phyloP scores from a whole-genome alignment of 2,329 filamentous ascomycete genomes.

The Aspergillus amoenus region DNA sequence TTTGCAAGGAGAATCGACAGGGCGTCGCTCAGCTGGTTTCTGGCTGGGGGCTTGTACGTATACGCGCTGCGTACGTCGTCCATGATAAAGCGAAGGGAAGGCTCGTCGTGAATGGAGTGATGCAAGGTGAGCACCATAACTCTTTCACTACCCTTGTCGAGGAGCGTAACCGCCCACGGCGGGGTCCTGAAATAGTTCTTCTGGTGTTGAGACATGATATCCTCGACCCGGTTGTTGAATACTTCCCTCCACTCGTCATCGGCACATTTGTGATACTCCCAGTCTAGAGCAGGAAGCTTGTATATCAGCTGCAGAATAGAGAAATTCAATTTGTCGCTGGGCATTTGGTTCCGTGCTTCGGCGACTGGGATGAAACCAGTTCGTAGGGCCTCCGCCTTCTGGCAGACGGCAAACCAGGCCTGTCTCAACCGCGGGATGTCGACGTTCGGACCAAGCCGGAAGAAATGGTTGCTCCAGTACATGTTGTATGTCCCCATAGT shows the following conservation, averaged over 20 bases:
- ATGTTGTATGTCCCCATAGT: constrained; percentile 37
- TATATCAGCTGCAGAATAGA: constrained; percentile 32
- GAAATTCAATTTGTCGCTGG: constrained; percentile 15
- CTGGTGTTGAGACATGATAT: constrained; percentile 27
- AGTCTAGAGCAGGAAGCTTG: constrained; percentile 24
- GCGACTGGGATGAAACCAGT: constrained; percentile 37
- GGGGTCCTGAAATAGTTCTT: constrained; percentile 29
- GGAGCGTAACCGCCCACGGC: constrained; percentile 40
- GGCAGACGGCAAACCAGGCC: constrained; percentile 34
- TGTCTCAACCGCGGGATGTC: constrained; percentile 29
- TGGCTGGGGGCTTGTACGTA: constrained; percentile 17
- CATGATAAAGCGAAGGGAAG: constrained; percentile 30
- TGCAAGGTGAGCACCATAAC: constrained; percentile 40
- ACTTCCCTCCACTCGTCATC: constrained; percentile 15
- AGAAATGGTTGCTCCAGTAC: constrained; percentile 44
- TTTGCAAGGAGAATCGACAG: constrained; percentile 24
- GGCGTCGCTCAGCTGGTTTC: constrained; percentile 29
- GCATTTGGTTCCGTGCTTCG: constrained; percentile 14
- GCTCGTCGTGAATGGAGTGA: constrained; percentile 35
- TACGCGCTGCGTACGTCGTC: constrained; percentile 28
- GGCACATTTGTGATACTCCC: constrained; percentile 20
- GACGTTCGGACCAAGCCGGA: constrained; percentile 28
- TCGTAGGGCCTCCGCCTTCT: constrained; percentile 36
- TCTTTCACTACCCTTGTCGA: constrained; percentile 22
- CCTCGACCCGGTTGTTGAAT: constrained; percentile 20